These are phyloP conservation scores for Cardamine occulta DNA, from an alignment of 345 rosid genomes.

Conservation along the genomic window DNA sequence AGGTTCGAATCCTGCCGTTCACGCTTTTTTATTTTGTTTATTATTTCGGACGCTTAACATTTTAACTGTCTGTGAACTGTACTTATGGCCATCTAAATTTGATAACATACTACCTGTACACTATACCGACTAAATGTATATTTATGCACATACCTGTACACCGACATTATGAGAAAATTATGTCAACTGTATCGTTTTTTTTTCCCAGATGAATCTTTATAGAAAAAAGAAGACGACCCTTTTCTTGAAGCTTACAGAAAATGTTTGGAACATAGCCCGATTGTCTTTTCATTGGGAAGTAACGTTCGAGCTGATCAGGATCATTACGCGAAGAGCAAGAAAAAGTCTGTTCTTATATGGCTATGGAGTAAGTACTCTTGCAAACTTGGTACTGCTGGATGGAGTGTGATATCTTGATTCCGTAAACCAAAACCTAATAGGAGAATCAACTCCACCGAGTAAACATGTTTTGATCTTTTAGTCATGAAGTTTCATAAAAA, in stretches of 20 bases:
- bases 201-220: neutral
- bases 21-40: neutral
- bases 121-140: neutral
- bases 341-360: conserved; percentile 32
- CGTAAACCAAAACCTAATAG: conserved; percentile 21
- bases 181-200: neutral
- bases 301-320: conserved; percentile 23
- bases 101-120: neutral
- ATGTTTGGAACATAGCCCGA: conserved; percentile 39
- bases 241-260: conserved; percentile 42
- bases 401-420: conserved; percentile 8
- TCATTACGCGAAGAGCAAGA: conserved; percentile 8
- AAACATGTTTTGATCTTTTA: conserved; percentile 3
- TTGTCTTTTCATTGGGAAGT: conserved; percentile 16
- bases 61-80: too few species aligned
- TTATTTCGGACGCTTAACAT: neutral
- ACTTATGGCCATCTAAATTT: neutral
- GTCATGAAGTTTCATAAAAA: neutral
- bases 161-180: neutral
- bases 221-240: conserved; percentile 36
- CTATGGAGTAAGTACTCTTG: conserved; percentile 40
- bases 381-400: conserved; percentile 31
- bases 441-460: conserved; percentile 25
- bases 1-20: conserved; percentile 81
- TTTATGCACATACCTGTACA: neutral